Base-by-base conservation (phyloP, 495 filamentous ascomycete species). In the Lophiostoma macrostomum region DNA sequence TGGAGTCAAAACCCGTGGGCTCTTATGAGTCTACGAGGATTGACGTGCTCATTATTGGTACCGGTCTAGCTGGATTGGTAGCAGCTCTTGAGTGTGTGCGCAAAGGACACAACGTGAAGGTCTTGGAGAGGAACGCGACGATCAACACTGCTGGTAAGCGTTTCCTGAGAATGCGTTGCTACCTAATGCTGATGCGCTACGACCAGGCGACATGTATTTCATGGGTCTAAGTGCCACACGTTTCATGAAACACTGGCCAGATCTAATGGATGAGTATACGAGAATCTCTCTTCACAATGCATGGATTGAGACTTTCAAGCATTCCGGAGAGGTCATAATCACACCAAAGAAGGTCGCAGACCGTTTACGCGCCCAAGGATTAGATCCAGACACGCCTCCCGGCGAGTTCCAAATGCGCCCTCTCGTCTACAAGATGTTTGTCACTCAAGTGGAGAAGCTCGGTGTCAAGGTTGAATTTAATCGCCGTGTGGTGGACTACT, bases 11-110 rank as follows among this genome's bases (percentile, higher is more conserved):
- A 42, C 61, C 58, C 20, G 48, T 67, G 11, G 63, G 60, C 13
- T 58, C 53, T 2, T 69, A 67, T 37, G 54, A 56, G 14, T 38
- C 44, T 11, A 79, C 67, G 12, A 79, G 80, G 14, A 81, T 85
- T 53, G 72, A 78, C 40, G 74, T 85, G 12, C 63, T 85, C 14
- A 76, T 85, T 36, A 77, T 85, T 10, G 82, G 82, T 5, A 78
- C 68, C 5, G 83, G 83, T 36, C 76, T 86, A 22, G 83, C 76
- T 27, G 83, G 83, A 8, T 69, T 86, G 18, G 80, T 79, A 0
- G 78, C 79, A 2, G 75, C 80, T n/a, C 76, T 86, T 23, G 83
- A 86, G 69, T 81, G 79, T 53, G 64, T 72, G 40, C 74, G 81
- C 19, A 83, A 86, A 66, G 83, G 83, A 2, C 81, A 86, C 52